Base-by-base conservation (phyloP, 2,329 filamentous ascomycete species). In the Botrytis elliptica region DNA sequence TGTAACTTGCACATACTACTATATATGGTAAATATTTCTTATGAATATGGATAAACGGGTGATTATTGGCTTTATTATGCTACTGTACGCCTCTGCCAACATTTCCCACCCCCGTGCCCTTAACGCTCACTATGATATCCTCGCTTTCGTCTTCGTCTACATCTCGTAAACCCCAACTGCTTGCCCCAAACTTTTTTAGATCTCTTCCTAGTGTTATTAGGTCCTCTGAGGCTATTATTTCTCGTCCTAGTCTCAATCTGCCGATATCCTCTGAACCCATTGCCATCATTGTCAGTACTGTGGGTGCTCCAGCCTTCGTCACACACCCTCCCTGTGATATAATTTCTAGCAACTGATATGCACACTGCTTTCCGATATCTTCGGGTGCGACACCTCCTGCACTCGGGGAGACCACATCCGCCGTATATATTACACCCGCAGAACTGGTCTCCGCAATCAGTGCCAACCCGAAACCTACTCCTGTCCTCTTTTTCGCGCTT, bases 181-280 rank as follows among this genome's bases (percentile, higher is more conserved):
- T 94, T 62, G 93, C 92, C 44, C 95, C 95, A 83, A 98, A 97
- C n/a, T 88, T 91, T 81, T 90, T 92, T 78, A 98, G 83, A 81
- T 99, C 96, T 79, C 96, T 88, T 18, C 93, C 95, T 71, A 98
- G 84, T 68, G 90, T 89, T 73, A 99, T 88, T 71, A 94, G 86
- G 74, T 93, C 91, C 81, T 97, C 93, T 4, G 91, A 92, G 0
- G 90, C 95, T 64, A 98, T 83, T 0, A 98, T 90, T 65, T 95
- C 92, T 78, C 90, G 91, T 46, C 95, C 94, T 74, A 99, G 81
- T 76, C 93, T 89, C 77, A 99, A 82, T 74, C 96, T 88, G 7
- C 96, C 96, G 22, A 99, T 94, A 82, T 99, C 96, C 81, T 98
- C 96, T 1, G 92, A 93, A 0, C 96, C 96, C 96, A 99, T 98